Evolutionary conservation across 176 grass and related monocot species (phyloP), one percentile per base, ranked within the genome.

Genomic region (Phoenix roebelenii): DNA sequence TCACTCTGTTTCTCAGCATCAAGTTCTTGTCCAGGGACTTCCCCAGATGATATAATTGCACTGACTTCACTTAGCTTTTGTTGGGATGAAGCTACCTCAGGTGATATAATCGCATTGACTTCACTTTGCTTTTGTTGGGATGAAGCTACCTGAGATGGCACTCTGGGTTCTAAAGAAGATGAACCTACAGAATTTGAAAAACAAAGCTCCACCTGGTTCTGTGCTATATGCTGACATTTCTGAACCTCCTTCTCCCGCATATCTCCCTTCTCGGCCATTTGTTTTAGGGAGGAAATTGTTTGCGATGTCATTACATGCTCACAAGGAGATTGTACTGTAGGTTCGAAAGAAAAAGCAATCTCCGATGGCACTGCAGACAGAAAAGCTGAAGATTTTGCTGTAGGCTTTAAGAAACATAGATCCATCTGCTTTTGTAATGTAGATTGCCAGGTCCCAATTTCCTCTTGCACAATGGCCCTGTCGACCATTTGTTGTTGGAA

Each of bases 151-250:
- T 62, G 58, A 62, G 51, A 65, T 22, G 22, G 23, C 16, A 19
- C 9, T 15, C 2, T 14, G 35, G 35, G 35, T 6, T 44, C 35
- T 44, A 9, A 44, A 44, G 35, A 44, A 44, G 35, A 12, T 12
- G 35, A 44, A 44, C 35, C 35, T 44, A 61, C 25, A 67, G 52
- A 73, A 49, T 39, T 64, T 39, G 64, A 39, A 19, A 77, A 64
- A 64, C 73, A 82, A 50, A 77, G 16, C 60, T 72, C 65, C 50
- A 62, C 55, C 44, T 26, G 60, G 1, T n/a, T 68, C 59, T 67
- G 52, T 60, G 39, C 23, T 52, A 50, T 15, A 76, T 19, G 39
- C 3, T 62, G 20, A 67, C 58, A 62, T 62, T 67, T 51, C 35
- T 17, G 61, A 5, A 19, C n/a, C 17, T 22, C 54, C 20, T 60